Conservation (phyloP, 352 stramenopile species). For the Phytophthora palmivora region DNA sequence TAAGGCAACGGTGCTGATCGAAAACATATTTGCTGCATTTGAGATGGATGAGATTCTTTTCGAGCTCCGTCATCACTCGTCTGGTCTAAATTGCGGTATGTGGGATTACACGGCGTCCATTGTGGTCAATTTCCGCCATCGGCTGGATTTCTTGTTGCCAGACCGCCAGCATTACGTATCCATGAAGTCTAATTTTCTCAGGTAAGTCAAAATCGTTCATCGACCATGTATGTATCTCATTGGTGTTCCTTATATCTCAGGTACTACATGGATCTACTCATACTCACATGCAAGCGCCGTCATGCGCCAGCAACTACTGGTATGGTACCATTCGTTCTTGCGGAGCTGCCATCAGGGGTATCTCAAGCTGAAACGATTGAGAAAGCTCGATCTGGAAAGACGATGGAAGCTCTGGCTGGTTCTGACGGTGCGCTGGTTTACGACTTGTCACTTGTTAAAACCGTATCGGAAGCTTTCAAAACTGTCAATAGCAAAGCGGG, state of each 20-base stretch:
- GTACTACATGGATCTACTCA: slow-evolving; percentile 94
- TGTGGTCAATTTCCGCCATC: slow-evolving; percentile 93
- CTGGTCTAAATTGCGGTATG: slow-evolving; percentile 96
- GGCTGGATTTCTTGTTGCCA: slow-evolving; percentile 86
- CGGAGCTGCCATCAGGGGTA: slow-evolving; percentile 80
- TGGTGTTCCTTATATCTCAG: slow-evolving; percentile 23
- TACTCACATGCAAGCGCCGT: slow-evolving; percentile 94
- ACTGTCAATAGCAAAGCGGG: neutral
- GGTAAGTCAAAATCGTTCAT: slow-evolving; percentile 25
- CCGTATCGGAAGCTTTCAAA: slow-evolving; percentile 48
- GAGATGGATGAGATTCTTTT: slow-evolving; percentile 98
- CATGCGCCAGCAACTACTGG: slow-evolving; percentile 94
- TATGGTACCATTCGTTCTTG: slow-evolving; percentile 96
- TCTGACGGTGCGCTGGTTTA: slow-evolving; percentile 96
- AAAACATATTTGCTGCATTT: slow-evolving; percentile 97
- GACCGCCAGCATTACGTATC: slow-evolving; percentile 89
- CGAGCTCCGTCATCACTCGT: slow-evolving; percentile 94
- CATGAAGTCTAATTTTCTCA: slow-evolving; percentile 72
- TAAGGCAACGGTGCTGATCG: slow-evolving; percentile 94
- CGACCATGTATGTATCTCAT: neutral
- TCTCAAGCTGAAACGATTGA: slow-evolving; percentile 75
- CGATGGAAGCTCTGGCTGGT: slow-evolving; percentile 84
- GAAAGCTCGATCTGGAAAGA: slow-evolving; percentile 86
- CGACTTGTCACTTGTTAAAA: slow-evolving; percentile 89
- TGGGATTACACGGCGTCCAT: slow-evolving; percentile 98